phyloP scores from a whole-genome alignment of 2,329 filamentous ascomycete genomes.

The Sporothrix phasma region DNA sequence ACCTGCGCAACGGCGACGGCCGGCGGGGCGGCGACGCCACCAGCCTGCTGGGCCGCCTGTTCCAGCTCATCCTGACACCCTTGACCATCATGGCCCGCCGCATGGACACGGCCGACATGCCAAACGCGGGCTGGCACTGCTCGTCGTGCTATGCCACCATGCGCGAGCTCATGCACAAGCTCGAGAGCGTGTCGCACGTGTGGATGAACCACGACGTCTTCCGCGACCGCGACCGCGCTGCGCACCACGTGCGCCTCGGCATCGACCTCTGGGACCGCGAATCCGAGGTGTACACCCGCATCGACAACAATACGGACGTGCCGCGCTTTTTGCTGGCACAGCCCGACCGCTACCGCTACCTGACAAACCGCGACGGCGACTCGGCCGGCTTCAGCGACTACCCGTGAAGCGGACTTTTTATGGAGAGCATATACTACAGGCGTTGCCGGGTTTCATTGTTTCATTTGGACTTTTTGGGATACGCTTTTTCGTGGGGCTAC shows the following conservation, averaged over 20 bases:
- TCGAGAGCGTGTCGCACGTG: constrained; percentile 46
- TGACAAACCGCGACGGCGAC: constrained; percentile 36
- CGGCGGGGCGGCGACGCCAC: constrained; percentile 19
- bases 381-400: constrained; percentile 41
- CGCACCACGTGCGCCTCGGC: constrained; percentile 40
- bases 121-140: constrained; percentile 52
- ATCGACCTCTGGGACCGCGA: constrained; percentile 45
- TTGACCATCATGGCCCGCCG: constrained; percentile 28
- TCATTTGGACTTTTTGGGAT: neutral
- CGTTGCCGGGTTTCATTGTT: neutral
- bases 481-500: too few species aligned
- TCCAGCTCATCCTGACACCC: neutral
- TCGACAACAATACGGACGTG: constrained; percentile 43
- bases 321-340: constrained; percentile 37
- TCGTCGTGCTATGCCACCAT: constrained; percentile 50
- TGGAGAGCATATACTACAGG: neutral
- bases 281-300: constrained; percentile 36
- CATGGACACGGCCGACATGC: constrained; percentile 35
- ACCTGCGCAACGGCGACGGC: constrained; percentile 41
- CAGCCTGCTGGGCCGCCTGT: neutral
- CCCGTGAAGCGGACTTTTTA: constrained; percentile 8
- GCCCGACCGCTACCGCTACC: constrained; percentile 33
- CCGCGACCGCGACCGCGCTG: constrained; percentile 38
- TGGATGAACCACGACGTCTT: constrained; percentile 42
- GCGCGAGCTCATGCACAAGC: constrained; percentile 44